Base-by-base conservation (phyloP, 768 basidiomycete genomes). In the Tulasnella sp. region DNA sequence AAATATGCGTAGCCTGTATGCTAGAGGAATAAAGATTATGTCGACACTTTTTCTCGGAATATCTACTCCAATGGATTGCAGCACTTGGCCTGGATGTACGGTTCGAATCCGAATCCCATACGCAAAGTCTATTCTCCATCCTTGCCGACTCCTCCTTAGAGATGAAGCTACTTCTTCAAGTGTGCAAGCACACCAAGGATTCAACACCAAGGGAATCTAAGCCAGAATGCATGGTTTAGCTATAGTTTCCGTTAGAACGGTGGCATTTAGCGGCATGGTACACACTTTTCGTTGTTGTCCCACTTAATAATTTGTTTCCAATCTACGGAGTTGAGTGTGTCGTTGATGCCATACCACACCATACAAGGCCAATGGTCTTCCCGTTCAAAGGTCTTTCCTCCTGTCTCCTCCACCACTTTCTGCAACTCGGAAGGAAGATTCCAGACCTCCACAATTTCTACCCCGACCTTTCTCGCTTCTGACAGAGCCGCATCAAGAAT, bases 281-380 rank as follows among this genome's bases (percentile, higher is more conserved):
- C 86, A 75, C 46, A 89, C 89, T 87, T 89, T 82, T 91, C 90
- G 74, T 90, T 90, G 76, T 87, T 86, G 44, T 86, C 72, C 90
- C 90, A 91, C 16, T 85, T 84, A 20, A 90, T 82, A 34, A 86
- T 83, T 11, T 79, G 80, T 9, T 84, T 28, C 34, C 28, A 69
- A 14, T 34, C 18, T 20, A 37, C 18, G 3, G 64, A 31, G 1
- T 34, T 12, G 14, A 9, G 64, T 1, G 9, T 12, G 0, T 6
- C 83, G 2, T 82, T 41, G 80, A 87, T 88, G 50, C 89, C 89
- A 84, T 91, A 91, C 89, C 89, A 90, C 77, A 87, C 89, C 80
- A 90, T 86, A 2, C 87, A 83, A 5, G 89, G 85, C 11, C 91
- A 81, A 82, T 89, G 86, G 44, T 87, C 87, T 4, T 84, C 82